These are phyloP conservation scores for Zygnema circumcarinatum DNA, from an alignment of 139 green algal species.

Conservation along the genomic window DNA sequence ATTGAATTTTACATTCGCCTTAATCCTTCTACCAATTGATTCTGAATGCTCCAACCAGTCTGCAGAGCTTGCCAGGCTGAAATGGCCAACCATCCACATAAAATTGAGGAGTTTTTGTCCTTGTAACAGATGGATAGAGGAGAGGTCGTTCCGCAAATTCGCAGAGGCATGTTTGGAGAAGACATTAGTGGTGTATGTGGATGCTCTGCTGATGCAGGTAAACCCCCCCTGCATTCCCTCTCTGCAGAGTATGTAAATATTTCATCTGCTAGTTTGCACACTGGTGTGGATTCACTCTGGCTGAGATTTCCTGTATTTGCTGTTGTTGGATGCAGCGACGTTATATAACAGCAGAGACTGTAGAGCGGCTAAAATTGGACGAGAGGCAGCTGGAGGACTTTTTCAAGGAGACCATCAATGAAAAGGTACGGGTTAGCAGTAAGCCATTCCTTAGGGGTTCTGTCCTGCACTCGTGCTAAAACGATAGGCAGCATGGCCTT, in stretches of 20 bases:
- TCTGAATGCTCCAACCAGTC: too few relatives aligned
- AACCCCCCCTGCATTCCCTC: background rate
- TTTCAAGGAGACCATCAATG: constrained; percentile 61
- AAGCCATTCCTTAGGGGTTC: too few relatives aligned
- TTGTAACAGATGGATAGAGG: constrained; percentile 57
- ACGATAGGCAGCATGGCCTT: too few relatives aligned
- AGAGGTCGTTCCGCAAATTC: constrained; percentile 65
- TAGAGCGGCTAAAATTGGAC: constrained; percentile 61
- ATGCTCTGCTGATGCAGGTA: constrained; percentile 64
- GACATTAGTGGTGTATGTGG: constrained; percentile 65
- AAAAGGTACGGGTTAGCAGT: constrained; percentile 63
- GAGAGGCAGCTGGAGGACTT: constrained; percentile 65
- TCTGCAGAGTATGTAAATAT: background rate
- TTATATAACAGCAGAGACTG: constrained; percentile 47
- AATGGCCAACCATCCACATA: too few relatives aligned
- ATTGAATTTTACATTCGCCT: too few relatives aligned
- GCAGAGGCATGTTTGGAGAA: constrained; percentile 66
- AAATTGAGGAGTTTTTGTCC: too few relatives aligned
- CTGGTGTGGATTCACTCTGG: background rate
- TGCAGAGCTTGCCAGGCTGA: too few relatives aligned
- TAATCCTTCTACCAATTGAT: too few relatives aligned
- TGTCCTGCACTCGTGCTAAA: too few relatives aligned
- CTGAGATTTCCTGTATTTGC: background rate
- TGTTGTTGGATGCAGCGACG: background rate
- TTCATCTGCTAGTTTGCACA: background rate